Base-by-base conservation (phyloP, 2,329 filamentous ascomycete species). In the Epichloe bromicola region DNA sequence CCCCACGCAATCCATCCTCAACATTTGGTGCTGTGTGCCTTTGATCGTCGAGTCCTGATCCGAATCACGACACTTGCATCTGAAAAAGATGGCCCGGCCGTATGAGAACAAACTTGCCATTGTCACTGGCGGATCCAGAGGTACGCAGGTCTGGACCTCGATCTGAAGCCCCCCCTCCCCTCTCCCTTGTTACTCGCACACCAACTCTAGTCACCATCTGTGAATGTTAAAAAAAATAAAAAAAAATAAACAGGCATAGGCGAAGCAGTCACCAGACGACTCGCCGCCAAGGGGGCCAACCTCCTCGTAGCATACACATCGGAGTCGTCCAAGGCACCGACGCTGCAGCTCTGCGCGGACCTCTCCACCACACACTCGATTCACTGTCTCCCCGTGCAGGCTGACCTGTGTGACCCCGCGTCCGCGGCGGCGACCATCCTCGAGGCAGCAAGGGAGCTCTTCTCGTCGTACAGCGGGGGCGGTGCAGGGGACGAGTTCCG, bases 261-360 rank as follows among this genome's bases (percentile, higher is more conserved):
- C 30, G 77, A 76, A 19, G 76, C 76, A 26, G 76, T 80, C 46
- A 76, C 72, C 49, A 69, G 69, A 43, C 75, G 78, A 51, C 71
- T 84, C 11, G 80, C 79, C 34, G 70, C 70, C 60, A 82, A 82
- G 66, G 80, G 80, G 49, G 74, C 73, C 63, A 74, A 75, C 51
- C 65, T 84, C 15, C 66, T 83, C 44, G 67, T 83, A 53, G 78
- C 79, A 63, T 82, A 80, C 64, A 78, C 76, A 11, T 79, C 76
- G 46, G 70, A 76, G 51, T 72, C 70, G 2, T 82, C 79, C 2
- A 68, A 67, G 17, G 59, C 68, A 41, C 66, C 64, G 46, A 74
- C 79, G 8, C 59, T 68, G 51, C 61, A 71, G 20, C 69, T 82
- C 12, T 72, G 73, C 57, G 58, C 63, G 12, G 63, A 74, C 45